Evolutionary conservation across 768 basidiomycete species (phyloP).

Genomic region (Panaeolus cyanescens): DNA sequence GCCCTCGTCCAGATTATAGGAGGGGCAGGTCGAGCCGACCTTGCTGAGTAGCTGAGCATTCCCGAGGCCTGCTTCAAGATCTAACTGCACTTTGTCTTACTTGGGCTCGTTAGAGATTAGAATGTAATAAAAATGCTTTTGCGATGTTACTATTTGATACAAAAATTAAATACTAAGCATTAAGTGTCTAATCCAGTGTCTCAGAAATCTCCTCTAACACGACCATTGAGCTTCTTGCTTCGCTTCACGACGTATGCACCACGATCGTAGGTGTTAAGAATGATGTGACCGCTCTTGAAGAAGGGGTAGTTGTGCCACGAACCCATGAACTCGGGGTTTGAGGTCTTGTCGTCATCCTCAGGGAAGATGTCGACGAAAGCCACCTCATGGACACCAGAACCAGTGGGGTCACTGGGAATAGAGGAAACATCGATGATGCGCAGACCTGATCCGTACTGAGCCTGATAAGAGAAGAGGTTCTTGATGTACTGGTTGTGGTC

Average conservation of each 20-base stretch:
- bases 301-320: not conserved
- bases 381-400: slow-evolving; percentile 23
- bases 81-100: not conserved
- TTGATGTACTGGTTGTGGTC: slow-evolving; percentile 12
- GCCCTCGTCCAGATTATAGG: no score
- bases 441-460: slow-evolving; percentile 30
- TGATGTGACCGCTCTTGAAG: not conserved
- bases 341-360: slow-evolving; percentile 9
- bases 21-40: no score
- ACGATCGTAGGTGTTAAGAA: not conserved
- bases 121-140: not conserved
- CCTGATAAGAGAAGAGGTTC: slow-evolving; percentile 27
- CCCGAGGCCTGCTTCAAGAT: no score
- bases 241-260: not conserved
- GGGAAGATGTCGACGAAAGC: slow-evolving; percentile 27
- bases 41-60: no score
- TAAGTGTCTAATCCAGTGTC: not conserved
- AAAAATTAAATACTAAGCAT: not conserved
- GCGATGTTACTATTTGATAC: not conserved
- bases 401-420: slow-evolving; percentile 28
- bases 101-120: not conserved
- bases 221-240: not conserved
- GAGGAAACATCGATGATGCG: slow-evolving; percentile 28
- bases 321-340: not conserved
- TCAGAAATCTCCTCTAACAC: not conserved